These are phyloP conservation scores for Claviceps capensis DNA, from an alignment of 2,329 filamentous ascomycete species.

Conservation along the genomic window DNA sequence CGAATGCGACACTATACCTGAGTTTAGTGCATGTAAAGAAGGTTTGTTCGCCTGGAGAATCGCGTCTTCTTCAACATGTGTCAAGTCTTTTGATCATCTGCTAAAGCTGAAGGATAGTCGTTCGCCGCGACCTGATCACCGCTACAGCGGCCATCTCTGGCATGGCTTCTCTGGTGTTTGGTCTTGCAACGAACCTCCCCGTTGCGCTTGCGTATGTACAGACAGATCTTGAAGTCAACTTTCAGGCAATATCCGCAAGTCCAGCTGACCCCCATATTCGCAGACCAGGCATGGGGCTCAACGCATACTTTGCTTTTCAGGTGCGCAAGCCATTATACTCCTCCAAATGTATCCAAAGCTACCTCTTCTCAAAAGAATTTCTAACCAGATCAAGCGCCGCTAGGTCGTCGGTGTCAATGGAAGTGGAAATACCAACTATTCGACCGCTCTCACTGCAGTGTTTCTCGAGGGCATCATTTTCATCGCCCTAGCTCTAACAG, in stretches of 20 bases:
- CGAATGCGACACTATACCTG: constrained; percentile 34
- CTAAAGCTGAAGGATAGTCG: constrained; percentile 21
- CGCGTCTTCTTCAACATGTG: not conserved
- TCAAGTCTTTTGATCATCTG: constrained; percentile 2
- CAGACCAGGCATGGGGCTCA: constrained; percentile 54
- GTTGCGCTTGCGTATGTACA: constrained; percentile 24
- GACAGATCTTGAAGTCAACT: not conserved
- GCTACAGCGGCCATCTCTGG: constrained; percentile 72
- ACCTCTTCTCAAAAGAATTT: not conserved
- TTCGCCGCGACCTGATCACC: constrained; percentile 69
- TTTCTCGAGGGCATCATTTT: constrained; percentile 54
- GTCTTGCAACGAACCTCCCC: constrained; percentile 68
- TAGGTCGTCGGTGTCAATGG: constrained; percentile 46
- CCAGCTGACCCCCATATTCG: constrained; percentile 4
- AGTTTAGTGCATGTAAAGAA: constrained; percentile 33
- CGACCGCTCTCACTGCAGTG: constrained; percentile 47
- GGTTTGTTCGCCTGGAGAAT: constrained; percentile 15
- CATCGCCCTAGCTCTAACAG: constrained; percentile 48
- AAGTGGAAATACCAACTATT: constrained; percentile 41
- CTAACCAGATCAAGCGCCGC: not conserved
- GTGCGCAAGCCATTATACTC: constrained; percentile 5
- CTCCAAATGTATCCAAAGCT: not conserved
- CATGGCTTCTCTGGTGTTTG: constrained; percentile 62
- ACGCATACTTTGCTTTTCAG: constrained; percentile 55
- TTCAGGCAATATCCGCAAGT: too few relatives aligned